These are phyloP conservation scores for Apiotrichum gracile DNA, from an alignment of 1,284 basidiomycete species.

Conservation along the genomic window DNA sequence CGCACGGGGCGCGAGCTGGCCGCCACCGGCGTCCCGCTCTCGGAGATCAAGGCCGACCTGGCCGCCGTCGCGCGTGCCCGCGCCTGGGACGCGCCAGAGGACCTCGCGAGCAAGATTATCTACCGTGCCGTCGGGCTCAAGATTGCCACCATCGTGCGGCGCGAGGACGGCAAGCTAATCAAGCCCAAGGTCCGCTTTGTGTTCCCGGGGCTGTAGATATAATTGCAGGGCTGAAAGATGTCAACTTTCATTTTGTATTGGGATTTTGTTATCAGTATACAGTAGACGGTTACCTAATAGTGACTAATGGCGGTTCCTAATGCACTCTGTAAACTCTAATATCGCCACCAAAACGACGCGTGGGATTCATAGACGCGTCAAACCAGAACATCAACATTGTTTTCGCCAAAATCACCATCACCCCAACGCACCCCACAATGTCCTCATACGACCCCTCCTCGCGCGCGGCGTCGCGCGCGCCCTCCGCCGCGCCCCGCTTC, in stretches of 20 bases:
- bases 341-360: no score
- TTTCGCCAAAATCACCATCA: neutral
- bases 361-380: no score
- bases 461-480: neutral
- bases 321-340: no score
- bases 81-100: conserved; percentile 27
- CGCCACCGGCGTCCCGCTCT: conserved; percentile 18
- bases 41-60: conserved; percentile 31
- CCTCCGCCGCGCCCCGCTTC: neutral
- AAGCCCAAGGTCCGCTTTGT: conserved; percentile 29
- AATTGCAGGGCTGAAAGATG: no score
- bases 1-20: neutral
- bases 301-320: no score
- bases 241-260: no score
- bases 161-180: conserved; percentile 23
- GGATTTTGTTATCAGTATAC: no score
- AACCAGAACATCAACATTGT: neutral
- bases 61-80: conserved; percentile 23
- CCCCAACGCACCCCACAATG: neutral
- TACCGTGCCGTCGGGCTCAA: conserved; percentile 36
- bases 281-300: no score
- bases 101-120: conserved; percentile 28
- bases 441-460: conserved; percentile 4
- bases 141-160: conserved; percentile 33
- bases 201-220: neutral